Conservation (phyloP, 2,329 filamentous ascomycete species). For the Penicillium digitatum region DNA sequence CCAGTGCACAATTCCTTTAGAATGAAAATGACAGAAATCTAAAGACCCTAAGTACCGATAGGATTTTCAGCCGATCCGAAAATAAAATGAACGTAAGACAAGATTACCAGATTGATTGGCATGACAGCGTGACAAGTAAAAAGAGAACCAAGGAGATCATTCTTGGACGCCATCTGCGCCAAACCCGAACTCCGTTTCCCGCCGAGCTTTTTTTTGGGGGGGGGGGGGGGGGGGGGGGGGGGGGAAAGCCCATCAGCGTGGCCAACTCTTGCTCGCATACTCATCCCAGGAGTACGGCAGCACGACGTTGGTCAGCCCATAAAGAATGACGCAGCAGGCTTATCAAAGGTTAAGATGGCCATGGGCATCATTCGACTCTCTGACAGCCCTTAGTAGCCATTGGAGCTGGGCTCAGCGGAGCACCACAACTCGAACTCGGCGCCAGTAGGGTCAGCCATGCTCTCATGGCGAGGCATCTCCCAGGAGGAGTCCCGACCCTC, state of each 20-base stretch:
- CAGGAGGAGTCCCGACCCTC: constrained; percentile 10
- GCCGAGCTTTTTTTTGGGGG: constrained; percentile 2
- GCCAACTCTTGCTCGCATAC: background rate
- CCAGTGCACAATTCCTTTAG: constrained; percentile 4
- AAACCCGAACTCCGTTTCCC: constrained; percentile 2
- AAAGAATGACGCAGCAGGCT: background rate
- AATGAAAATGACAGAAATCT: constrained; percentile 10
- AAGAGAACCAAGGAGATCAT: background rate
- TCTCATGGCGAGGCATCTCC: constrained; percentile 8
- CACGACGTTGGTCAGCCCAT: constrained; percentile 5
- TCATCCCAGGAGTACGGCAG: background rate
- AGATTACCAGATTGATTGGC: background rate
- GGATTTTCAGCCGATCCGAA: background rate
- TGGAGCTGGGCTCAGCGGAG: background rate
- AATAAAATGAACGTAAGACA: background rate
- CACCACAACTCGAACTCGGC: constrained; percentile 12
- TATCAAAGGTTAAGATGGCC: background rate
- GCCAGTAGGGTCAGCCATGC: background rate
- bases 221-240: no score
- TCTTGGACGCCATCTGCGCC: background rate
- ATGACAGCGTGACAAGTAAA: background rate
- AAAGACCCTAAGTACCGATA: background rate
- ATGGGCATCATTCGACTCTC: background rate
- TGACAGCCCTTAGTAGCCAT: constrained; percentile 1
- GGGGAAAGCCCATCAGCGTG: constrained; percentile 13